Percentiles rank a stretch among this genome's conserved stretches.
phyloP scores from a whole-genome alignment of 305 asterid species.

The Fraxinus paxiana region DNA sequence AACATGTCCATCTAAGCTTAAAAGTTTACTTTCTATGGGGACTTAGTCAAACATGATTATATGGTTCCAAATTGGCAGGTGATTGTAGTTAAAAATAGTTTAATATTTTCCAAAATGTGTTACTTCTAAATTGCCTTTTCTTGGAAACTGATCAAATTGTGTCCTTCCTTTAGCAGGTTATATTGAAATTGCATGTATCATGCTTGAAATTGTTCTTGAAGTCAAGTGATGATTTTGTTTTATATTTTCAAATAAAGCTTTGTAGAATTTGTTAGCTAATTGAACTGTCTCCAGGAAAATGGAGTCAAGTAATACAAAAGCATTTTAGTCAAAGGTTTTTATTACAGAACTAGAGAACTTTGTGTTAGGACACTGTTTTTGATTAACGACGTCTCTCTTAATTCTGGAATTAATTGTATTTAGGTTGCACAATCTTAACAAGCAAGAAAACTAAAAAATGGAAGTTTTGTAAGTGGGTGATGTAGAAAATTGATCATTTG shows the following conservation, averaged over 20 bases:
- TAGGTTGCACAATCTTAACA: background rate
- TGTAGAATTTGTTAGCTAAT: background rate
- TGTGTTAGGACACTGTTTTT: background rate
- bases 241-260: background rate
- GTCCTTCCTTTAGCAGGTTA: background rate
- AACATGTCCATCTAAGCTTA: background rate
- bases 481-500: background rate
- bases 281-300: background rate
- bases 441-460: background rate
- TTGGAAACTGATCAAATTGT: background rate
- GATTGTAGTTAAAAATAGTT: background rate
- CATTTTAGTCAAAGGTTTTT: background rate
- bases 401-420: background rate
- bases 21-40: background rate
- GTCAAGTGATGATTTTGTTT: constrained; percentile 9
- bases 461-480: background rate
- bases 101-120: background rate
- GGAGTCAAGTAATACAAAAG: background rate
- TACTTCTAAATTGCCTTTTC: background rate
- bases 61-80: background rate
- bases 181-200: background rate
- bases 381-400: background rate
- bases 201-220: background rate
- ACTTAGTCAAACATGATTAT: background rate
- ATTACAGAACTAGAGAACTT: background rate